Base-by-base conservation (phyloP, 495 filamentous ascomycete species). In the Chaetomium fimeti region DNA sequence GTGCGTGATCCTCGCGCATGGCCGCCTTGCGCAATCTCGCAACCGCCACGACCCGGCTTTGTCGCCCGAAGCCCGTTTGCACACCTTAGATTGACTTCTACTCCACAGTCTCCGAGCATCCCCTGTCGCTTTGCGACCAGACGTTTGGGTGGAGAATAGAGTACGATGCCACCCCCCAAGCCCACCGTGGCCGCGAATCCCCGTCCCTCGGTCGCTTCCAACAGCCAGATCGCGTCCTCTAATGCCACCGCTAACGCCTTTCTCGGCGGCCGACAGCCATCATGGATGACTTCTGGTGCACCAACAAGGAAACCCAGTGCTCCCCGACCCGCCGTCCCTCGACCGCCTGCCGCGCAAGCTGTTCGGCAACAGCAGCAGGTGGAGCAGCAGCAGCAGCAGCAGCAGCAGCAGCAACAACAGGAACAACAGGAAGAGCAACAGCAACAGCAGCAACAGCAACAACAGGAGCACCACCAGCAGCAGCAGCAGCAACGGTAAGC, bases 161-260 rank as follows among this genome's bases (percentile, higher is more conserved):
- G 54, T 55, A 69, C 57, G 55, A 68, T 69, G 71, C 64, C 71
- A 36, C 48, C 57, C n/a, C 40, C 49, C 20, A 20, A 55, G 16
- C 43, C 47, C 15, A 25, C 29, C 25, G 24, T 38, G 28, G 49
- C 6, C n/a, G 36, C 29, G 27, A 47, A 47, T 25, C 28, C 48
- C 32, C 36, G 54, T 25, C n/a, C 49, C 5, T 25, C 59, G 18
- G 53, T 66, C 16, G 22, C 57, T 20, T 25, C 40, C 60, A 65
- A 65, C 47, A 69, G 65, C 15, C 83, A 86, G 64, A 77, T 90
- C 61, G 83, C 82, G 40, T 78, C 80, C 4, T 87, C 87, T 18
- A 94, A 93, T 75, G 85, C 86, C 53, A 92, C 90, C 16, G 77
- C 86, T 57, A 86, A 80, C 66, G 72, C 82, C 42, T 89, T 91